phyloP scores from a whole-genome alignment of 768 basidiomycete genomes.

The Mycena filopes region DNA sequence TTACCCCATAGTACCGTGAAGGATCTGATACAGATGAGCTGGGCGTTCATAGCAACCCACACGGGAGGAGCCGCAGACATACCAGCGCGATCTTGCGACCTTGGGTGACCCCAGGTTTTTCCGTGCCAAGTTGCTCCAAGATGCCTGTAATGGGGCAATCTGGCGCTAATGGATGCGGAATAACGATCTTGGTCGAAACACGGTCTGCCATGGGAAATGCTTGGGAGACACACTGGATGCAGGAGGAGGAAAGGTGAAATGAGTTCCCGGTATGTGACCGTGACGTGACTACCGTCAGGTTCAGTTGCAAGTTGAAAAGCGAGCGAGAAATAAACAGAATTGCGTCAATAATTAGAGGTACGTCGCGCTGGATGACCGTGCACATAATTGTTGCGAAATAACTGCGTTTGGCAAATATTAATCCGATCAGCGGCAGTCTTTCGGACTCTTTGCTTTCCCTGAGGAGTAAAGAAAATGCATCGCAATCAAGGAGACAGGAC shows the following conservation, averaged over 20 bases:
- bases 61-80: slow-evolving; percentile 39
- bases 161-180: slow-evolving; percentile 61
- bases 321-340: too few relatives aligned
- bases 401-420: too few relatives aligned
- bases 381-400: too few relatives aligned
- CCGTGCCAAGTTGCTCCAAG: slow-evolving; percentile 68
- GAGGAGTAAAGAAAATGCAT: too few relatives aligned
- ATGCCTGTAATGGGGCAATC: slow-evolving; percentile 63
- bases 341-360: too few relatives aligned
- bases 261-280: too few relatives aligned
- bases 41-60: slow-evolving; percentile 11
- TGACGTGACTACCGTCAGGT: too few relatives aligned
- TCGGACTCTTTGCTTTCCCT: too few relatives aligned
- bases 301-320: too few relatives aligned
- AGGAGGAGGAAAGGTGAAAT: neutral
- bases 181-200: slow-evolving; percentile 60
- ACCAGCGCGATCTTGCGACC: slow-evolving; percentile 76
- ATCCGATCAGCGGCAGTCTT: slow-evolving; percentile 14
- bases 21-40: slow-evolving; percentile 61
- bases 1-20: slow-evolving; percentile 85
- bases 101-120: slow-evolving; percentile 51
- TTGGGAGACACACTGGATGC: neutral
- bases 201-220: slow-evolving; percentile 41
- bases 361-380: too few relatives aligned
- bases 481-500: neutral